Evolutionary conservation across 495 filamentous ascomycete genomes (phyloP), one percentile per base, ranked within the genome.

Genomic region (Opeltia flavorubescens): DNA sequence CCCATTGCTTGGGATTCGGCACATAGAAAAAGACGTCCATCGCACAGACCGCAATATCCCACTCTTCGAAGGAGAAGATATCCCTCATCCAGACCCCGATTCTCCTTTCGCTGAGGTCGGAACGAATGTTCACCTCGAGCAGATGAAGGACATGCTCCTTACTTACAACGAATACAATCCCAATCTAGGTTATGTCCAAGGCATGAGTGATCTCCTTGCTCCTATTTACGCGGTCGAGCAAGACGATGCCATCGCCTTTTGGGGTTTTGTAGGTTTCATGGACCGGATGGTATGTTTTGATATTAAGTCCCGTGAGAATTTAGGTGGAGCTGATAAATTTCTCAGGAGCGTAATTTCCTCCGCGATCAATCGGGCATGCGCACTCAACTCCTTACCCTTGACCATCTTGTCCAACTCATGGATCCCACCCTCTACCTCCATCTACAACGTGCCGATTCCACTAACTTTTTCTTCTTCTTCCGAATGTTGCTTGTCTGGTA

Each of bases 401-500:
- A 96, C 55, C 86, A 96, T 44, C 78, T 96, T 1, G 84, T 95
- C 11, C 87, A 93, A 56, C 82, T 98, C 43, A 88, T 98, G 80
- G 91, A 98, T 53, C 89, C 91, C 0, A 83, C 87, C 56, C 77
- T 98, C 31, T 96, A 95, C 57, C 66, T 85, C 8, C 91, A 98
- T 58, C 72, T 98, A 0, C 77, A 94, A 58, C 77, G 72, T 6
- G 86, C 89, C 21, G 93, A 96, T 51, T 86, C 80, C 55, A 96
- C 91, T 17, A 96, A 98, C 63, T 98, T 96, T 65, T 98, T 98
- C 63, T 98, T 98, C 70, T 96, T 96, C 71, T 98, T 96, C 74
- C 81, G 91, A 21, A 95, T 95, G 89, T 69, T 98, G 21, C 70
- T 98, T 0, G 91, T 98, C 17, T 96, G 89, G 89, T 98, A 89